Base-by-base conservation (phyloP, 306 rosid species). In the Notholithocarpus densiflorus region DNA sequence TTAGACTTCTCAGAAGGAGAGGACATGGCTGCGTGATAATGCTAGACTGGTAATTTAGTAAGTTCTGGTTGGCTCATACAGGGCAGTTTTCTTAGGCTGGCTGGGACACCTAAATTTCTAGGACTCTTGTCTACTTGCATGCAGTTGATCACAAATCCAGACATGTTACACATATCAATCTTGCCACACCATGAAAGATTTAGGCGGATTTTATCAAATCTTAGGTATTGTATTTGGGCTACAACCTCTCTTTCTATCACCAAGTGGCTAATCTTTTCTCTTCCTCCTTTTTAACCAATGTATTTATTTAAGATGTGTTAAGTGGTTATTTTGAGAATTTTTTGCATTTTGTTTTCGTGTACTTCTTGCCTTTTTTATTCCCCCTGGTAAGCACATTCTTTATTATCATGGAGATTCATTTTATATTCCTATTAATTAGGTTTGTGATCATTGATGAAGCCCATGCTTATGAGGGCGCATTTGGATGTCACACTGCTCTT, bases 71-170 rank as follows among this genome's bases (percentile, higher is more conserved):
- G 32, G 32, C 32, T 31, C 32, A 31, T 29, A 29, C 32, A 29
- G 32, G 32, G 26, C 26, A 24, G 26, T 24, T 24, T 65, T 66
- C 69, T 55, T 75, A 32, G 56, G 76, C 75, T 86, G 78, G 62
- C 62, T 73, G 70, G 79, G 71, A 66, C 64, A 80, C 69, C 80
- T 62, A n/a, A 76, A 12, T 37, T 68, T 81, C 45, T 74, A 1
- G 59, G 72, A 34, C 77, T 52, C 34, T 75, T 69, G 56, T 85
- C 43, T 81, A 54, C 85, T 72, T 81, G 71, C 73, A 40, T 85
- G 87, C 89, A 94, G 97, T 77, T 92, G 89, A 92, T 94, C 82
- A 94, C 98, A 78, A 94, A 94, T 92, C 98, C 98, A 72, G 98
- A 94, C 84, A 94, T 92, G 98, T 81, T 94, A 68, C 97, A 94